phyloP scores from a whole-genome alignment of 306 rosid species.

The Lotus japonicus region DNA sequence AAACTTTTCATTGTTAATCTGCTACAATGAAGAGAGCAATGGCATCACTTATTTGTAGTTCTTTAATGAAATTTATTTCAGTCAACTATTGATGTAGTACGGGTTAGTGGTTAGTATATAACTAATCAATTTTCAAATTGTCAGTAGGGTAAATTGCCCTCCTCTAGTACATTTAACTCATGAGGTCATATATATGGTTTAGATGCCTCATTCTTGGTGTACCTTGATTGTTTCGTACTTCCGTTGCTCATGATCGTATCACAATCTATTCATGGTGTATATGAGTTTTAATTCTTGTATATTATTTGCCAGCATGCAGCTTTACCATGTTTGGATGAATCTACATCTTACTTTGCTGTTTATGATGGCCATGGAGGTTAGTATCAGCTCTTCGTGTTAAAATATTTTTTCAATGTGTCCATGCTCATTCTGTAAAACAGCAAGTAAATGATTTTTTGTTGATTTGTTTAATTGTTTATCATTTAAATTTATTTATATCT shows the following conservation, averaged over 20 bases:
- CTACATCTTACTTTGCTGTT: conserved; percentile 91
- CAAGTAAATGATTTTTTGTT: too few species aligned
- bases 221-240: conserved; percentile 13
- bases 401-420: background rate
- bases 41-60: background rate
- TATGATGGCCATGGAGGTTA: conserved; percentile 98
- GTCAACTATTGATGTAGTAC: background rate
- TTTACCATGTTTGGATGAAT: conserved; percentile 59
- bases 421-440: background rate
- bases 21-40: background rate
- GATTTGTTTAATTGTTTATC: too few species aligned
- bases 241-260: background rate
- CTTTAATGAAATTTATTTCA: background rate
- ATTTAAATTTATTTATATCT: conserved; percentile 6
- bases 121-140: background rate
- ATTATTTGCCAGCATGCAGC: conserved; percentile 83
- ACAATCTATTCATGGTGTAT: background rate
- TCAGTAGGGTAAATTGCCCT: background rate
- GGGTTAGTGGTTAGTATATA: background rate
- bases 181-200: background rate
- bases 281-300: conserved; percentile 3
- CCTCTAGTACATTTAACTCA: background rate
- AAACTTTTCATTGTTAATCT: background rate
- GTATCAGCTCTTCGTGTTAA: conserved; percentile 7
- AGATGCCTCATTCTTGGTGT: conserved; percentile 18